Conservation (phyloP, 1,139 yeast species). For the Fermentozyma sake region DNA sequence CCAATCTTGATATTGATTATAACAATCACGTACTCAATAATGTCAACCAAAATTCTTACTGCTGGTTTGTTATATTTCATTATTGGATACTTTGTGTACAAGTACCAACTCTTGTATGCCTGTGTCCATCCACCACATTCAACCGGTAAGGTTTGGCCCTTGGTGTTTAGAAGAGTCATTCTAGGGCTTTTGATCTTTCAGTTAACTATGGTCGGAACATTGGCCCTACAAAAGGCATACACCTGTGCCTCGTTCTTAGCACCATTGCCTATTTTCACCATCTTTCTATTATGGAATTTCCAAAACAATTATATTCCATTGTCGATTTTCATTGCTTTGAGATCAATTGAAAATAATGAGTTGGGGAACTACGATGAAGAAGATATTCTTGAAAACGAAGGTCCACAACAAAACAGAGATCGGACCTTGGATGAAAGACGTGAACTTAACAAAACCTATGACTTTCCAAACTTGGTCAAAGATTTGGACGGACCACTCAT, state of each 20-base stretch:
- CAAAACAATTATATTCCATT: slow-evolving; percentile 78
- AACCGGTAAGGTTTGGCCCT: slow-evolving; percentile 86
- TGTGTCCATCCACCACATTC: slow-evolving; percentile 87
- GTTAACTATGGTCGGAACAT: slow-evolving; percentile 85
- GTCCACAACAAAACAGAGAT: slow-evolving; percentile 3
- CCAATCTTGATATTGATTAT: slow-evolving; percentile 73
- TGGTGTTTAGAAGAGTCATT: slow-evolving; percentile 68
- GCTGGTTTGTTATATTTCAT: slow-evolving; percentile 73
- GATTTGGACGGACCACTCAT: slow-evolving; percentile 81
- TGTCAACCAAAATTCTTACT: slow-evolving; percentile 69
- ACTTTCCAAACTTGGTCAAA: slow-evolving; percentile 67
- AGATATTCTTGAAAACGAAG: slow-evolving; percentile 1
- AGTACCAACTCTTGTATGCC: slow-evolving; percentile 74
- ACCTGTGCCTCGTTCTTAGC: slow-evolving; percentile 63
- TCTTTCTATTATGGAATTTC: slow-evolving; percentile 72
- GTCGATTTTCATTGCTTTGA: slow-evolving; percentile 78
- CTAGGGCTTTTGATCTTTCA: slow-evolving; percentile 75
- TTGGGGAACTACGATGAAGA: slow-evolving; percentile 8
- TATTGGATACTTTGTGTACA: slow-evolving; percentile 73
- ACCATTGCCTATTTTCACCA: slow-evolving; percentile 70
- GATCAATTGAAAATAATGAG: slow-evolving; percentile 31
- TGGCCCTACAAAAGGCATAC: slow-evolving; percentile 77
- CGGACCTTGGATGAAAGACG: slow-evolving; percentile 64
- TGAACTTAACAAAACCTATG: slow-evolving; percentile 64
- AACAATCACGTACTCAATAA: slow-evolving; percentile 69